phyloP scores from a whole-genome alignment of 2,329 filamentous ascomycete genomes.

The Stromatinia cepivora region DNA sequence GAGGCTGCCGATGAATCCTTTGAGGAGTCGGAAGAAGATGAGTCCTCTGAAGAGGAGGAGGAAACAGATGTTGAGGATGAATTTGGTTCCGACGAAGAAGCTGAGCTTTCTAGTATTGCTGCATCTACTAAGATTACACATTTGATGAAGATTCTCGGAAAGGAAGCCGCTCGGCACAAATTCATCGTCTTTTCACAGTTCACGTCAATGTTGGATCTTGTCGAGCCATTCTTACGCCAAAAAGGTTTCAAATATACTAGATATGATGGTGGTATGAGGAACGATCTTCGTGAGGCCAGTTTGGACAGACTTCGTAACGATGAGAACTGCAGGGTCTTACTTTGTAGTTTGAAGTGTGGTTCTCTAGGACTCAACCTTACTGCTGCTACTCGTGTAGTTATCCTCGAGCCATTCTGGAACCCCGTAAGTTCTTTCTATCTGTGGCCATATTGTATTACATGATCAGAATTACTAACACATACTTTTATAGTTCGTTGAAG shows the following conservation, averaged over 20 bases:
- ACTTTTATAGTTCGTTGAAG: conserved; percentile 81
- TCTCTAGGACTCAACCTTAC: conserved; percentile 92
- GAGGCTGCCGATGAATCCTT: conserved; percentile 41
- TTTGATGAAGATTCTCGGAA: conserved; percentile 75
- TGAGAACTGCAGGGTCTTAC: conserved; percentile 72
- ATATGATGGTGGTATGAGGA: conserved; percentile 94
- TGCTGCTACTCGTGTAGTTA: conserved; percentile 87
- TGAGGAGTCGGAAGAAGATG: conserved; percentile 39
- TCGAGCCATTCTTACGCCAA: conserved; percentile 83
- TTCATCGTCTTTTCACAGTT: conserved; percentile 99
- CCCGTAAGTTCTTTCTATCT: conserved; percentile 47
- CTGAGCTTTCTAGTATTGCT: conserved; percentile 53
- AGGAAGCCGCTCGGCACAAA: conserved; percentile 80
- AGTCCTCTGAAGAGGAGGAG: conserved; percentile 31
- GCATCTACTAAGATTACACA: conserved; percentile 91
- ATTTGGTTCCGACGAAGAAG: conserved; percentile 42
- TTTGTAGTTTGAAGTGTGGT: conserved; percentile 93
- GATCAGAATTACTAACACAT: conserved; percentile 24
- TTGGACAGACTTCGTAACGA: conserved; percentile 75
- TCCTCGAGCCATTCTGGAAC: conserved; percentile 98
- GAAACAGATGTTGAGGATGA: conserved; percentile 42
- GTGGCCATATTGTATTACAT: background rate
- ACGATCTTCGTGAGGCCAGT: conserved; percentile 86
- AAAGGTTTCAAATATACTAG: conserved; percentile 77
- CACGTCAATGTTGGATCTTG: conserved; percentile 94